Evolutionary conservation across 306 rosid genomes (phyloP).

Genomic region (cucumber (Cucumis sativus)): Cucumber_9930_V3 NC_026656.2:12953501-12954000

Average conservation of each 20-base stretch:
- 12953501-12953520: neutral
- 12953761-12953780: neutral
- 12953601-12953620: neutral
- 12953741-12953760: neutral
- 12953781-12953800: neutral
- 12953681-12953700: neutral
- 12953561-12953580: neutral
- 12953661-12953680: neutral
- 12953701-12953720: neutral
- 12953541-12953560: neutral
- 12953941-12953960: neutral
- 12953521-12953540: neutral
- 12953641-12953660: neutral
- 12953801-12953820: neutral
- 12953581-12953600: neutral
- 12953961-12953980: constrained; percentile 4
- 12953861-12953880: neutral
- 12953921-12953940: neutral
- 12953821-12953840: neutral
- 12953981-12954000: constrained; percentile 1
- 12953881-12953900: neutral
- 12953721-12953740: neutral
- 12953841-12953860: neutral
- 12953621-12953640: neutral
- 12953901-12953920: neutral